Evolutionary conservation across 2,329 filamentous ascomycete species (phyloP).

Genomic region (Pezizomycotina sp.): DNA sequence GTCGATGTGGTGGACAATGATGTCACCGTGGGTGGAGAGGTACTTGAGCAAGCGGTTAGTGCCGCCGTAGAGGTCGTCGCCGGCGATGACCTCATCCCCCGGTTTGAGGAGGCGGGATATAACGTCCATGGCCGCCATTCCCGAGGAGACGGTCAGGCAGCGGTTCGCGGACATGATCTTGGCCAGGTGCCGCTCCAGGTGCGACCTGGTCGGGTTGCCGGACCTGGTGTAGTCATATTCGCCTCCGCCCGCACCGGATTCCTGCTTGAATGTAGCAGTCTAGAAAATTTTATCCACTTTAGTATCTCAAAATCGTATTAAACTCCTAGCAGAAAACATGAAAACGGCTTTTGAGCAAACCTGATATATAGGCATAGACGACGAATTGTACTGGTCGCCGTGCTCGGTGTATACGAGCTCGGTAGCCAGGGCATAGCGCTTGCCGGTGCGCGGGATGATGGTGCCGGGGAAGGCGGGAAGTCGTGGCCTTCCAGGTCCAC

Average conservation of each 20-base stretch:
- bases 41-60: slow-evolving; percentile 89
- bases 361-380: slow-evolving; percentile 94
- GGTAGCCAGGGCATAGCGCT: slow-evolving; percentile 83
- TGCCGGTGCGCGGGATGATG: slow-evolving; percentile 70
- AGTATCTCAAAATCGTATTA: neutral
- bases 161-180: slow-evolving; percentile 97
- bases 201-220: slow-evolving; percentile 88
- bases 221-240: slow-evolving; percentile 98
- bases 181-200: slow-evolving; percentile 87
- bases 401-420: slow-evolving; percentile 93
- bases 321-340: neutral
- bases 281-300: slow-evolving; percentile 26
- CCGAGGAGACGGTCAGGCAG: slow-evolving; percentile 81
- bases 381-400: slow-evolving; percentile 92
- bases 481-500: slow-evolving; percentile 71
- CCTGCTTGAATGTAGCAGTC: slow-evolving; percentile 95
- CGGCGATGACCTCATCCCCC: slow-evolving; percentile 92
- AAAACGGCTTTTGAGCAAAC: slow-evolving; percentile 28
- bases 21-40: slow-evolving; percentile 72
- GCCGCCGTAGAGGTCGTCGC: slow-evolving; percentile 91
- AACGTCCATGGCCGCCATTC: slow-evolving; percentile 94
- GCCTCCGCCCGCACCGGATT: slow-evolving; percentile 57
- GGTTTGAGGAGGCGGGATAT: slow-evolving; percentile 80
- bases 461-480: slow-evolving; percentile 78
- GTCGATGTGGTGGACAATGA: slow-evolving; percentile 90